Evolutionary conservation across 345 rosid genomes (phyloP).

Genomic region (Dimocarpus longan): DNA sequence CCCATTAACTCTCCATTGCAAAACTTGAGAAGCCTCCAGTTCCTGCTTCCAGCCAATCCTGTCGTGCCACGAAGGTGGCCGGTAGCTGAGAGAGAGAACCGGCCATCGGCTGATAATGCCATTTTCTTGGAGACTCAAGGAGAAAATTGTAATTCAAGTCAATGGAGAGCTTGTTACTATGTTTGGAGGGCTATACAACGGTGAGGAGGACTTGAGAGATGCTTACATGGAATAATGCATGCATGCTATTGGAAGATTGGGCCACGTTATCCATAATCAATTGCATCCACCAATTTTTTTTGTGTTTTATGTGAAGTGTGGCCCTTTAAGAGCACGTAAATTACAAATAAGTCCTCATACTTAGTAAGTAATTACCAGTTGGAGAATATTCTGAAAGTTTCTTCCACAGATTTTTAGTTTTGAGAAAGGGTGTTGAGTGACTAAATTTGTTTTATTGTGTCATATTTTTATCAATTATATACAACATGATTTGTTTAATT

Average conservation of each 20-base stretch:
- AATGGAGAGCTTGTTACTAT: constrained; percentile 8
- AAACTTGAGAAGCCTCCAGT: constrained; percentile 42
- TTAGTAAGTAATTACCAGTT: constrained; percentile 15
- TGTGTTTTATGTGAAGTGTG: constrained; percentile 16
- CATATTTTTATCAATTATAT: too few relatives aligned
- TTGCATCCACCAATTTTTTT: constrained; percentile 57
- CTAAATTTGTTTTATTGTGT: too few relatives aligned
- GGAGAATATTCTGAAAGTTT: constrained; percentile 28
- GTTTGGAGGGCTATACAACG: constrained; percentile 5
- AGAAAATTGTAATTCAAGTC: constrained; percentile 22
- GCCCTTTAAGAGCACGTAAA: background rate
- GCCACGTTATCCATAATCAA: constrained; percentile 75
- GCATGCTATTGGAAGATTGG: constrained; percentile 43
- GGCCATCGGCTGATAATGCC: constrained; percentile 65
- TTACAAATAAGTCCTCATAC: constrained; percentile 10
- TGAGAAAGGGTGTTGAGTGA: too few relatives aligned
- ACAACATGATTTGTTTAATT: too few relatives aligned
- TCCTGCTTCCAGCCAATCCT: constrained; percentile 37
- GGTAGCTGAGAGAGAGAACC: constrained; percentile 57
- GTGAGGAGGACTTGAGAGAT: constrained; percentile 15
- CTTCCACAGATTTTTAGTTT: constrained; percentile 15
- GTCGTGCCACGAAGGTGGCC: constrained; percentile 40
- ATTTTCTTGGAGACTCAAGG: constrained; percentile 27
- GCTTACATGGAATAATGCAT: constrained; percentile 37
- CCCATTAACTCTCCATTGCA: constrained; percentile 82